A percentile compares a stretch with the other conserved stretches of the same genome.
Conservation (phyloP, 805 yeast genomes). For the Myxozyma lipomycoides region DNA sequence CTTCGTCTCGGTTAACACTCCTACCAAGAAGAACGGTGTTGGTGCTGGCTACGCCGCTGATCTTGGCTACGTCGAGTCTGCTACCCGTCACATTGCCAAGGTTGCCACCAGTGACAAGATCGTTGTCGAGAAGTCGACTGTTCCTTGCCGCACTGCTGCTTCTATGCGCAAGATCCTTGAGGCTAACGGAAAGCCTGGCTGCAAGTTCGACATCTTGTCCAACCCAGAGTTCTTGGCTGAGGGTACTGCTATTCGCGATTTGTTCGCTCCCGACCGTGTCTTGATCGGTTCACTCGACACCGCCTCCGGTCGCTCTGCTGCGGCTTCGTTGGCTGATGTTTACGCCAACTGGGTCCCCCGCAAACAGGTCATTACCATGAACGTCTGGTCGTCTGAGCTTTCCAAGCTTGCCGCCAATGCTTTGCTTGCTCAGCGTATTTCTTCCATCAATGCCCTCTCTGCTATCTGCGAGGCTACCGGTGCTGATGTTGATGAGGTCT, state of each 20-base stretch:
- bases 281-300: conserved; percentile 34
- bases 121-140: conserved; percentile 36
- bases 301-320: conserved; percentile 31
- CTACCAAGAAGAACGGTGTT: conserved; percentile 35
- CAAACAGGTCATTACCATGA: conserved; percentile 33
- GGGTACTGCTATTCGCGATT: conserved; percentile 34
- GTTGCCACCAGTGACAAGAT: conserved; percentile 34
- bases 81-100: conserved; percentile 35
- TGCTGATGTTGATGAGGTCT: conserved; percentile 35
- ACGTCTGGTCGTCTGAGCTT: conserved; percentile 36
- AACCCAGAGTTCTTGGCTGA: conserved; percentile 36
- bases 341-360: conserved; percentile 35
- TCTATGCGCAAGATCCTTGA: conserved; percentile 34
- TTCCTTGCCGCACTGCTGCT: conserved; percentile 35
- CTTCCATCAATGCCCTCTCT: conserved; percentile 36
- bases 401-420: conserved; percentile 36
- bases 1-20: conserved; percentile 36
- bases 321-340: conserved; percentile 34
- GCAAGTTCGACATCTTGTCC: conserved; percentile 34
- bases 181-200: conserved; percentile 34
- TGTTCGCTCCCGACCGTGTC: conserved; percentile 34
- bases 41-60: conserved; percentile 36
- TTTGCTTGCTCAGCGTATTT: conserved; percentile 35
- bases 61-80: conserved; percentile 34
- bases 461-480: conserved; percentile 37